Conservation (phyloP, 2,329 filamentous ascomycete genomes). For the Cadophora gregata region DNA sequence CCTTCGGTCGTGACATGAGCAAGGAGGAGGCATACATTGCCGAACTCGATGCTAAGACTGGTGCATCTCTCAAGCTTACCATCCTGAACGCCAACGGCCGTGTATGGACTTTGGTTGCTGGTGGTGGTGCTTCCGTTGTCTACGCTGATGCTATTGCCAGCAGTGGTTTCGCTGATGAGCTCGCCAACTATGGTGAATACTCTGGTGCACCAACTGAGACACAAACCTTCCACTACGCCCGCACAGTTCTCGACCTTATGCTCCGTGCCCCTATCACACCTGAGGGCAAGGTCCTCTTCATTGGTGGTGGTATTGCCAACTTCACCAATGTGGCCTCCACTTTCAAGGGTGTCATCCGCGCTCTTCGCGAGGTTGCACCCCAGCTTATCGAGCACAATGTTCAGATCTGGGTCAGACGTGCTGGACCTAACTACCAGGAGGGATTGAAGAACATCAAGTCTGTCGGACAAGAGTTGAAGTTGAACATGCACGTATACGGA, state of each 20-base stretch:
- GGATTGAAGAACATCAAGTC: constrained; percentile 99
- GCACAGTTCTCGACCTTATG: constrained; percentile 96
- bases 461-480: constrained; percentile 89
- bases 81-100: constrained; percentile 91
- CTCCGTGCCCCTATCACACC: constrained; percentile 83
- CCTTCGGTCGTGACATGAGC: constrained; percentile 96
- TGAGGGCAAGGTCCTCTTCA: constrained; percentile 98
- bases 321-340: constrained; percentile 99
- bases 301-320: constrained; percentile 99
- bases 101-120: constrained; percentile 97
- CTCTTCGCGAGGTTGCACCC: constrained; percentile 86
- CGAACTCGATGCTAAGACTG: constrained; percentile 98
- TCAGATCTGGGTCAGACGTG: constrained; percentile 91
- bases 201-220: constrained; percentile 98
- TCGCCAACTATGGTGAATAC: constrained; percentile 99
- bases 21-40: constrained; percentile 99
- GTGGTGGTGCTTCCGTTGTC: constrained; percentile 99
- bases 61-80: constrained; percentile 97
- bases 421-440: constrained; percentile 99
- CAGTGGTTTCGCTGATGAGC: constrained; percentile 90
- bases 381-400: constrained; percentile 94
- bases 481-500: constrained; percentile 91
- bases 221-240: constrained; percentile 98
- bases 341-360: constrained; percentile 99
- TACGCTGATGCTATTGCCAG: constrained; percentile 99